Conservation (phyloP, 2,329 filamentous ascomycete species). For the Berkeleyomyces basicola region DNA sequence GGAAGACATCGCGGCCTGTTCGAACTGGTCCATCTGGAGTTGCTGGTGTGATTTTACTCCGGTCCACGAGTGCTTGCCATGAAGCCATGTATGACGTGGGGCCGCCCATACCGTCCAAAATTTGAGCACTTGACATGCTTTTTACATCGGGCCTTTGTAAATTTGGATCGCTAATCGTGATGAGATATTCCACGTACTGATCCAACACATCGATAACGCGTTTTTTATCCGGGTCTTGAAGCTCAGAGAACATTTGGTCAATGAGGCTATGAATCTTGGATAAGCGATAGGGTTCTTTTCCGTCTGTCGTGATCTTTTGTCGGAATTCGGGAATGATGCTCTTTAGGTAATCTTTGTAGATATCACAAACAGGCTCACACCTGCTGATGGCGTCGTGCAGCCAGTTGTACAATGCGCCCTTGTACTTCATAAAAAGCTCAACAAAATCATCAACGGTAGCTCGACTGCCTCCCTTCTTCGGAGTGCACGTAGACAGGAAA, state of each 20-base stretch:
- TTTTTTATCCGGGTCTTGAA: conserved; percentile 1
- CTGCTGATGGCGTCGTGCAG: conserved; percentile 40
- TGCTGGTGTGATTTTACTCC: conserved; percentile 12
- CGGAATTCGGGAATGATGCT: conserved; percentile 8
- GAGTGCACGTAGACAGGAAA: conserved; percentile 33
- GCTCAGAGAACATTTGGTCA: neutral
- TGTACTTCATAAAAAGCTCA: conserved; percentile 46
- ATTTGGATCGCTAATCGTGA: conserved; percentile 10
- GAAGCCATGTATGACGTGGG: conserved; percentile 12
- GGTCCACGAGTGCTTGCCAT: conserved; percentile 12
- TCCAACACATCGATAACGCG: neutral
- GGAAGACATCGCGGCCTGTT: conserved; percentile 11
- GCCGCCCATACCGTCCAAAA: conserved; percentile 9
- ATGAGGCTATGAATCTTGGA: conserved; percentile 9
- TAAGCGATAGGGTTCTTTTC: neutral
- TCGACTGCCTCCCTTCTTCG: conserved; percentile 19
- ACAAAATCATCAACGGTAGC: conserved; percentile 60
- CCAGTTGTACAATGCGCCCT: conserved; percentile 48
- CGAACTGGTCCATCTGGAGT: conserved; percentile 7
- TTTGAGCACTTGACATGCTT: neutral
- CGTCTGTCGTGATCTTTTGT: neutral
- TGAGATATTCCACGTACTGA: conserved; percentile 11
- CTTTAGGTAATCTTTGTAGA: conserved; percentile 11
- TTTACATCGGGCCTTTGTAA: neutral
- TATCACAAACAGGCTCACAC: conserved; percentile 5